Percentiles rank a stretch among this genome's conserved stretches.
Conservation (phyloP, 2,329 filamentous ascomycete species). For the Plenodomus lindquistii region DNA sequence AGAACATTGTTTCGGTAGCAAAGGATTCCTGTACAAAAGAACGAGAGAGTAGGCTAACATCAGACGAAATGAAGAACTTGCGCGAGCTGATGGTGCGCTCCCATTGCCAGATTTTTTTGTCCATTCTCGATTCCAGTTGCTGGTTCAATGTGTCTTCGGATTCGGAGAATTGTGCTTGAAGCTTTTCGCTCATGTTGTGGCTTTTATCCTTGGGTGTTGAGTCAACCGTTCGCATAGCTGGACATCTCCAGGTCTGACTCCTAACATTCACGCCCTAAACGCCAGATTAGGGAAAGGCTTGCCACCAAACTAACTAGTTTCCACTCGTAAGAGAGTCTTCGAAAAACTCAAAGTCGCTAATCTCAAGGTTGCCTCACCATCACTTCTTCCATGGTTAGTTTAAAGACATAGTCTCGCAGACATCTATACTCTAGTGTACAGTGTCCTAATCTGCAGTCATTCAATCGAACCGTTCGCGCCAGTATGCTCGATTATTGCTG, state of each 20-base stretch:
- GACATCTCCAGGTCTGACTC: not conserved
- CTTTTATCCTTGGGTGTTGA: not conserved
- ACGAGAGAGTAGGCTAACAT: constrained; percentile 28
- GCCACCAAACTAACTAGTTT: no score
- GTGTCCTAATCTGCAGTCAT: no score
- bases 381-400: no score
- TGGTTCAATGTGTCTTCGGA: not conserved
- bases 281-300: not conserved
- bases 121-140: constrained; percentile 16
- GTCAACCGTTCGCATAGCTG: not conserved
- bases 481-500: no score
- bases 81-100: constrained; percentile 20
- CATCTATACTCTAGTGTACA: no score
- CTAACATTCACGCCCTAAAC: not conserved
- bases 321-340: no score
- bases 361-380: no score
- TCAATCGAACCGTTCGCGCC: no score
- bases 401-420: no score
- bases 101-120: constrained; percentile 28
- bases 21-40: constrained; percentile 37
- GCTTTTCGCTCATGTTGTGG: not conserved
- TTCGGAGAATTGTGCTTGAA: not conserved
- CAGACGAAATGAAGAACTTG: constrained; percentile 34
- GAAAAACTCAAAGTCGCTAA: no score
- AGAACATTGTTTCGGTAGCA: constrained; percentile 33